Evolutionary conservation across 768 basidiomycete species (phyloP).

Genomic region (Boletus patriciae): DNA sequence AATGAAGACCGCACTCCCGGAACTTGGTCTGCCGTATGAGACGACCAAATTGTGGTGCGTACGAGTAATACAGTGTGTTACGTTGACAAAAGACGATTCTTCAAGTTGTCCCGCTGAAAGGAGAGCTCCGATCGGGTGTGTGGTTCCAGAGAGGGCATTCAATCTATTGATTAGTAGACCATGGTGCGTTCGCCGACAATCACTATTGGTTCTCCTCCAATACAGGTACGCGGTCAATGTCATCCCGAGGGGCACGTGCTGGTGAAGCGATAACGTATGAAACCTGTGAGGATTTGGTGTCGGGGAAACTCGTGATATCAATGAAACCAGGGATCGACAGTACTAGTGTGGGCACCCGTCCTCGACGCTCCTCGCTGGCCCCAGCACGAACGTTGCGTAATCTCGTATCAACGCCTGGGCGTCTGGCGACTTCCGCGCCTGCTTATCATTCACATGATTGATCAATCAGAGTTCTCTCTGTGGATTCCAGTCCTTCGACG

Average conservation of each 20-base stretch:
- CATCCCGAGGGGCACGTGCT: constrained; percentile 5
- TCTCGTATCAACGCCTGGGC: not conserved
- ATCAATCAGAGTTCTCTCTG: not conserved
- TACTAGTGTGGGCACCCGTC: not conserved
- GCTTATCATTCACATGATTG: constrained; percentile 1
- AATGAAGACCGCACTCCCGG: not conserved
- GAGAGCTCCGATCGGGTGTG: no score
- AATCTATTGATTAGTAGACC: no score
- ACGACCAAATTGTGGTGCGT: not conserved
- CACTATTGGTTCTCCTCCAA: not conserved
- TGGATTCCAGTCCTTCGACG: not conserved
- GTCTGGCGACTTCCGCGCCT: not conserved
- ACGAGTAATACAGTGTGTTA: no score
- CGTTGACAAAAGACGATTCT: no score
- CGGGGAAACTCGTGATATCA: not conserved
- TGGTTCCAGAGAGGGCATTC: no score
- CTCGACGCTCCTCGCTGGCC: not conserved
- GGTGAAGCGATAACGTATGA: constrained; percentile 21
- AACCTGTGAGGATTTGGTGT: not conserved
- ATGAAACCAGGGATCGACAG: constrained; percentile 19
- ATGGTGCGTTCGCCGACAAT: not conserved
- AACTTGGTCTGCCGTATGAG: not conserved
- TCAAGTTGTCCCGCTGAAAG: no score
- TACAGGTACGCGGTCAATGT: not conserved
- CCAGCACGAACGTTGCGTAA: constrained; percentile 3